A percentile compares a stretch with the other conserved stretches of the same genome.
Evolutionary conservation across 129 eudicot species (phyloP).

Genomic region (Pulicaria dysenterica): DNA sequence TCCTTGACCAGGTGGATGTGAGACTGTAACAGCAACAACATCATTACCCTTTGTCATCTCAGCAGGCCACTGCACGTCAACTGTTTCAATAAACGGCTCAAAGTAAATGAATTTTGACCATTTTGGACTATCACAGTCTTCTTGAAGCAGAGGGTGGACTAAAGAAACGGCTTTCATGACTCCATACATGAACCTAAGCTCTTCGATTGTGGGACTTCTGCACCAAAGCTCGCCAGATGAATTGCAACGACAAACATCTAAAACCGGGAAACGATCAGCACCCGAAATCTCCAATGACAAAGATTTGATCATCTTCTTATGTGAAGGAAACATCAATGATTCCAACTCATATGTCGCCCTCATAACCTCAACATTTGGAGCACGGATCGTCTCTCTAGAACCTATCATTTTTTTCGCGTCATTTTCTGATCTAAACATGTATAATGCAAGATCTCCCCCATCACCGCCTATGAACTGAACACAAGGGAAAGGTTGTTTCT

Average conservation of each 20-base stretch:
- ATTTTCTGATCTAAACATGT: constrained; percentile 55
- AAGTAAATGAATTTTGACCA: constrained; percentile 47
- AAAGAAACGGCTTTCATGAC: constrained; percentile 52
- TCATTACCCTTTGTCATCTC: constrained; percentile 56
- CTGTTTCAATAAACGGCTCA: constrained; percentile 67
- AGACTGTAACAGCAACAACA: constrained; percentile 62
- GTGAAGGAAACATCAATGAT: constrained; percentile 49
- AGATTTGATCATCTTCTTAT: constrained; percentile 56
- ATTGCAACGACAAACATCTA: constrained; percentile 57
- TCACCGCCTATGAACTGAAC: constrained; percentile 62
- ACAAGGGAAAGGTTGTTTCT: constrained; percentile 64
- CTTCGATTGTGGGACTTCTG: constrained; percentile 58
- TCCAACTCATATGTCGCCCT: constrained; percentile 57
- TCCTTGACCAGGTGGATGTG: constrained; percentile 63
- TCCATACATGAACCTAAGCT: constrained; percentile 58
- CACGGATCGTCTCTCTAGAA: constrained; percentile 52
- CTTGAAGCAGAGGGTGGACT: constrained; percentile 61
- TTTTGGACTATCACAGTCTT: constrained; percentile 45
- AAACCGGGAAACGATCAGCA: constrained; percentile 46
- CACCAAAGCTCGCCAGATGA: constrained; percentile 50
- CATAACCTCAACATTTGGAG: constrained; percentile 58
- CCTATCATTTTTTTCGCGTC: constrained; percentile 53
- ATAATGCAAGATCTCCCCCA: constrained; percentile 69
- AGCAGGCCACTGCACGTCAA: constrained; percentile 61
- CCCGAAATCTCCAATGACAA: constrained; percentile 57